A percentile compares a stretch with the other conserved stretches of the same genome.
Evolutionary conservation across 495 filamentous ascomycete species (phyloP).

Genomic region (Penicillium chermesinum): DNA sequence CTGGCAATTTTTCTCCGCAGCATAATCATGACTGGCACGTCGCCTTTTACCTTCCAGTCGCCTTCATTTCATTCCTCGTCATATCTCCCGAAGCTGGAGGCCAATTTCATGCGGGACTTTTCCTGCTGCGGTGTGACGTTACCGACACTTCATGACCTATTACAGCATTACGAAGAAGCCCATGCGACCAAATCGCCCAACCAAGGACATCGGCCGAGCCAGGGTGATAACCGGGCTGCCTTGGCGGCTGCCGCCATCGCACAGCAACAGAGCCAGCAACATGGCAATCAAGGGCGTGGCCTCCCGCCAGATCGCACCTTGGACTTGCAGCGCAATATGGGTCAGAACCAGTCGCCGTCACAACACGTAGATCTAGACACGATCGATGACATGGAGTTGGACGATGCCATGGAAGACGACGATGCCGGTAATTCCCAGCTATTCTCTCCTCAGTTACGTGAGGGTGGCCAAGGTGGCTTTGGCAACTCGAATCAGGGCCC

Average conservation of each 20-base stretch:
- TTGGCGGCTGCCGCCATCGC: constrained; percentile 51
- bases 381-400: constrained; percentile 95
- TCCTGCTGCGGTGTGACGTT: constrained; percentile 84
- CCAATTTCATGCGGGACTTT: constrained; percentile 95
- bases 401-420: constrained; percentile 65
- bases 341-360: constrained; percentile 36
- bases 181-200: constrained; percentile 67
- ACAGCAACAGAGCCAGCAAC: constrained; percentile 52
- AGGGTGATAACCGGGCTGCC: constrained; percentile 53
- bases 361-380: constrained; percentile 69
- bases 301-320: constrained; percentile 37
- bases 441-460: constrained; percentile 50
- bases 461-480: constrained; percentile 55
- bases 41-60: constrained; percentile 83
- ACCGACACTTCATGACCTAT: constrained; percentile 85
- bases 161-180: constrained; percentile 93
- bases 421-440: constrained; percentile 60
- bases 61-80: constrained; percentile 96
- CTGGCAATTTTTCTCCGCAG: constrained; percentile 42
- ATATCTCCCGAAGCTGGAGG: constrained; percentile 95
- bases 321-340: constrained; percentile 43
- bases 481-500: constrained; percentile 67
- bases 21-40: constrained; percentile 94
- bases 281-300: constrained; percentile 37
- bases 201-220: constrained; percentile 50